phyloP scores from a whole-genome alignment of 805 yeast species.

The Lipomyces lipofer region DNA sequence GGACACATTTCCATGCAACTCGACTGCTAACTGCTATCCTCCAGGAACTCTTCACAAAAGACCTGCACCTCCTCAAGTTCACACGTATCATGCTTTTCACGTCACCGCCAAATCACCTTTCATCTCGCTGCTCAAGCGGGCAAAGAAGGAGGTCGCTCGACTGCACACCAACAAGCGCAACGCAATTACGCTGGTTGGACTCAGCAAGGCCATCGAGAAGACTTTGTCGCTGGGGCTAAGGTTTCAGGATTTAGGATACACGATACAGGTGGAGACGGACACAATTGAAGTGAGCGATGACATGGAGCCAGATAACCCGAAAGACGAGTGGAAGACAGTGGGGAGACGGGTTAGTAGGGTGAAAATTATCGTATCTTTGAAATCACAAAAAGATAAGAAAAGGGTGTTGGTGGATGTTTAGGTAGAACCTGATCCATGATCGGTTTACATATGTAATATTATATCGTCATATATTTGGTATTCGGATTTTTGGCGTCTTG shows the following conservation, averaged over 20 bases:
- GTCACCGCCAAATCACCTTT: slow-evolving; percentile 27
- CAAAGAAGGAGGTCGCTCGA: slow-evolving; percentile 8
- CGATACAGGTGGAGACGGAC: slow-evolving; percentile 7
- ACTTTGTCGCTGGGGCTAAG: slow-evolving; percentile 26
- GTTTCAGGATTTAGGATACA: slow-evolving; percentile 20
- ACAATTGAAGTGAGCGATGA: slow-evolving; percentile 14
- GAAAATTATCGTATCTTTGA: neutral
- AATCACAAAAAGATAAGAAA: neutral
- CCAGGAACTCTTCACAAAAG: neutral
- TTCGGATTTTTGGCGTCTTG: too few relatives aligned
- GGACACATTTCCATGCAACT: neutral
- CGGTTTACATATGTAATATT: too few relatives aligned
- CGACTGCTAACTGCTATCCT: neutral
- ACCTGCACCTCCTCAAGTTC: neutral
- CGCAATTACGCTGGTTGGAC: slow-evolving; percentile 17
- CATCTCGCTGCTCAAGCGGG: slow-evolving; percentile 27
- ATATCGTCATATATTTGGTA: too few relatives aligned
- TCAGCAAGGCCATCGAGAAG: slow-evolving; percentile 23
- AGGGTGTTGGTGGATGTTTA: neutral
- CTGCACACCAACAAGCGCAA: slow-evolving; percentile 5
- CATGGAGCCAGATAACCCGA: slow-evolving; percentile 11
- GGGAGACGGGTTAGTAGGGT: neutral
- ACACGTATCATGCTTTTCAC: slow-evolving; percentile 2
- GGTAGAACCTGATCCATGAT: too few relatives aligned
- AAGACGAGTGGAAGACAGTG: neutral